Conservation (phyloP, 1,139 yeast genomes). For the Zygoascus sp. region DNA sequence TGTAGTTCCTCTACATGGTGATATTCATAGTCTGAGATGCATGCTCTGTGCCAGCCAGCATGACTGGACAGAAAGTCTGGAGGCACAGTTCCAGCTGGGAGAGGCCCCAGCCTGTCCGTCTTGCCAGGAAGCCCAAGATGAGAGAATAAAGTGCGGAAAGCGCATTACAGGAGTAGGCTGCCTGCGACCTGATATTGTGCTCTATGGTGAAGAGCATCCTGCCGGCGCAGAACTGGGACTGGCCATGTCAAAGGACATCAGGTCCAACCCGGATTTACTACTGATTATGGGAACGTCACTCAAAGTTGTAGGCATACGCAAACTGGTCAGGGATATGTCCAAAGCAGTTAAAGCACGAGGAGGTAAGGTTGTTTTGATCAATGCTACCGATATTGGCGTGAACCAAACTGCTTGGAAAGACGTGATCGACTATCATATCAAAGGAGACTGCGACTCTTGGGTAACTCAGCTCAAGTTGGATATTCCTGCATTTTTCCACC, state of each 20-base stretch:
- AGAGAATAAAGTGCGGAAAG: constrained; percentile 56
- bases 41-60: constrained; percentile 58
- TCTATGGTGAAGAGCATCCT: constrained; percentile 79
- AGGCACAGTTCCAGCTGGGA: constrained; percentile 46
- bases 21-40: constrained; percentile 69
- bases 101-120: constrained; percentile 59
- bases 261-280: constrained; percentile 55
- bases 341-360: constrained; percentile 51
- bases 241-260: constrained; percentile 53
- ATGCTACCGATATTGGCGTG: constrained; percentile 41
- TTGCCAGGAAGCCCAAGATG: constrained; percentile 51
- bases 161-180: constrained; percentile 59
- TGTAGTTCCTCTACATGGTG: constrained; percentile 89
- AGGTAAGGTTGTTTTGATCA: constrained; percentile 62
- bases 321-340: constrained; percentile 57
- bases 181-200: constrained; percentile 67
- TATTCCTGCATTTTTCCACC: constrained; percentile 40
- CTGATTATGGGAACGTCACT: constrained; percentile 73
- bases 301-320: constrained; percentile 68
- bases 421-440: constrained; percentile 65
- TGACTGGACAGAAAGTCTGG: constrained; percentile 57
- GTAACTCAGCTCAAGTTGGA: constrained; percentile 44
- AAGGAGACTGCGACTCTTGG: constrained; percentile 80
- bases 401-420: constrained; percentile 45
- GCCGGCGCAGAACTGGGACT: constrained; percentile 60